Evolutionary conservation across 345 rosid genomes (phyloP).

Genomic region (Citrus unshiu): DNA sequence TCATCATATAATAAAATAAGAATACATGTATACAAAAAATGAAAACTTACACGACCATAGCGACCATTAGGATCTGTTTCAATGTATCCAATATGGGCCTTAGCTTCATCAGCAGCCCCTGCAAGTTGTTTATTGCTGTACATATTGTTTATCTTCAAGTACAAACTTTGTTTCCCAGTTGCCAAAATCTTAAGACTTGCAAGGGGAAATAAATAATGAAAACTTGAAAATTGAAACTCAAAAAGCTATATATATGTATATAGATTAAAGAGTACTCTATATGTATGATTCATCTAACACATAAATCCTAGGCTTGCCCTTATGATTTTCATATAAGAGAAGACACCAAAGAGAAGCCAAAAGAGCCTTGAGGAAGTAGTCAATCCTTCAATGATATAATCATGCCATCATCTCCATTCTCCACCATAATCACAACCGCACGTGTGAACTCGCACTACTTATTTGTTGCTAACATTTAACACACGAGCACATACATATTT

Average conservation of each 20-base stretch:
- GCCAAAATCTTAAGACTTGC: neutral
- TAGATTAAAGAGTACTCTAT: neutral
- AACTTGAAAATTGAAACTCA: neutral
- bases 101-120: slow-evolving; percentile 14
- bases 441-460: slow-evolving; percentile 19
- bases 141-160: slow-evolving; percentile 15
- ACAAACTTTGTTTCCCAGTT: neutral
- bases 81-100: slow-evolving; percentile 17
- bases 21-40: neutral
- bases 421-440: slow-evolving; percentile 10
- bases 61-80: slow-evolving; percentile 50
- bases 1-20: neutral
- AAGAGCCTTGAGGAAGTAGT: slow-evolving; percentile 29
- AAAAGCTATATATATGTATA: neutral
- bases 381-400: slow-evolving; percentile 23
- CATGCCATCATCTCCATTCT: slow-evolving; percentile 23
- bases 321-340: slow-evolving; percentile 38
- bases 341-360: slow-evolving; percentile 32
- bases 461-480: slow-evolving; percentile 18
- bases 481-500: neutral
- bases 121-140: slow-evolving; percentile 14
- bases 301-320: slow-evolving; percentile 34
- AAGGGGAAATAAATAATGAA: neutral
- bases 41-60: slow-evolving; percentile 46
- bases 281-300: neutral